Evolutionary conservation across 1,284 basidiomycete species (phyloP).

Genomic region (Marasmius tenuissimus): DNA sequence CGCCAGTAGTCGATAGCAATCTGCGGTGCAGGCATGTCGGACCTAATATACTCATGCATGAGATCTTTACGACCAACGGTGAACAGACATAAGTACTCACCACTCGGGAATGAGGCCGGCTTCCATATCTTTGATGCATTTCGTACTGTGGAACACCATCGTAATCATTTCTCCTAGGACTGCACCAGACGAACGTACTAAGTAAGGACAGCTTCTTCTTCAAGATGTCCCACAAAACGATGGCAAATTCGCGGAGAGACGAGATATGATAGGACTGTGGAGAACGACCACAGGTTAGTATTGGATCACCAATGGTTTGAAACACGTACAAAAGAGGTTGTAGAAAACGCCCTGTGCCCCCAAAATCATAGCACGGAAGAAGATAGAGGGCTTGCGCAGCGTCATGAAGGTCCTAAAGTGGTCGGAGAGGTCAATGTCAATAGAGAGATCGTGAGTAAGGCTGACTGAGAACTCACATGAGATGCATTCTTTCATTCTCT

Average conservation of each 20-base stretch:
- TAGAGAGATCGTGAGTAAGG: neutral
- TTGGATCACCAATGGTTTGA: neutral
- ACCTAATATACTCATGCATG: slow-evolving; percentile 32
- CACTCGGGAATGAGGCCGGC: slow-evolving; percentile 88
- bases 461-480: slow-evolving; percentile 56
- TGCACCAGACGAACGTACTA: slow-evolving; percentile 51
- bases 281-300: slow-evolving; percentile 18
- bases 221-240: slow-evolving; percentile 89
- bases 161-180: neutral
- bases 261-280: slow-evolving; percentile 75
- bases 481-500: slow-evolving; percentile 94
- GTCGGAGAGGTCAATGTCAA: slow-evolving; percentile 11
- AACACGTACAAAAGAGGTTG: slow-evolving; percentile 79
- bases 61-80: neutral
- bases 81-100: slow-evolving; percentile 32
- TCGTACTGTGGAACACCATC: slow-evolving; percentile 49
- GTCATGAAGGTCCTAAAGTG: slow-evolving; percentile 83
- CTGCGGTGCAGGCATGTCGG: slow-evolving; percentile 71
- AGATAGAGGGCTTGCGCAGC: slow-evolving; percentile 72
- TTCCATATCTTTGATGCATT: slow-evolving; percentile 83
- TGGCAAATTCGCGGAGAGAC: slow-evolving; percentile 84
- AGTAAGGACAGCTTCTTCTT: slow-evolving; percentile 93
- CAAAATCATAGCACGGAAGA: slow-evolving; percentile 81
- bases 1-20: slow-evolving; percentile 97
- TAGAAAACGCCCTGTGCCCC: slow-evolving; percentile 91